Conservation (phyloP, 2,329 filamentous ascomycete species). For the Polytolypa hystricis region DNA sequence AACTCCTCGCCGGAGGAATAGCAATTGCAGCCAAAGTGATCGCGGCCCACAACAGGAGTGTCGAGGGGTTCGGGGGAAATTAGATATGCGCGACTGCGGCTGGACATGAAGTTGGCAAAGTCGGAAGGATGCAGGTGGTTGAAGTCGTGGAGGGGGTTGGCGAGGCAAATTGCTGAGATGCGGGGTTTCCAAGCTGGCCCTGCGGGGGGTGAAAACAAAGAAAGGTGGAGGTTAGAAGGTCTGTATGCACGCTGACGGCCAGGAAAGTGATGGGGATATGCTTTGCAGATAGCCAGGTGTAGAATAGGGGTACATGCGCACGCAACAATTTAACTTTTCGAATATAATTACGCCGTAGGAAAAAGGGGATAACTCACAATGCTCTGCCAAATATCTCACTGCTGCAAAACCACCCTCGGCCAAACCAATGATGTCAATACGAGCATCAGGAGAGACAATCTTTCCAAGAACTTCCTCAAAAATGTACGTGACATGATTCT, state of each 20-base stretch:
- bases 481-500: conserved; percentile 55
- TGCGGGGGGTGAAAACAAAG: conserved; percentile 15
- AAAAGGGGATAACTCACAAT: conserved; percentile 27
- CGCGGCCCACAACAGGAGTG: conserved; percentile 42
- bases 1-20: conserved; percentile 55
- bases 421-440: conserved; percentile 60
- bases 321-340: too few species aligned
- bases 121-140: conserved; percentile 18
- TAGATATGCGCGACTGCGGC: conserved; percentile 53
- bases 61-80: conserved; percentile 42
- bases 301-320: too few species aligned
- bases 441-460: conserved; percentile 39
- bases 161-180: conserved; percentile 30
- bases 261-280: too few species aligned
- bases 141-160: conserved; percentile 26
- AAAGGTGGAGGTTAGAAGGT: too few species aligned
- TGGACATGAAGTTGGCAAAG: conserved; percentile 25
- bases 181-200: conserved; percentile 29
- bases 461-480: conserved; percentile 52
- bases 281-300: too few species aligned
- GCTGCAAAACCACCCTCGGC: conserved; percentile 53
- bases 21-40: conserved; percentile 52
- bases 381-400: conserved; percentile 46
- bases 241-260: too few species aligned
- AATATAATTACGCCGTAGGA: neutral